phyloP scores from a whole-genome alignment of 2,329 filamentous ascomycete species.

The Huntiella bhutanensis region DNA sequence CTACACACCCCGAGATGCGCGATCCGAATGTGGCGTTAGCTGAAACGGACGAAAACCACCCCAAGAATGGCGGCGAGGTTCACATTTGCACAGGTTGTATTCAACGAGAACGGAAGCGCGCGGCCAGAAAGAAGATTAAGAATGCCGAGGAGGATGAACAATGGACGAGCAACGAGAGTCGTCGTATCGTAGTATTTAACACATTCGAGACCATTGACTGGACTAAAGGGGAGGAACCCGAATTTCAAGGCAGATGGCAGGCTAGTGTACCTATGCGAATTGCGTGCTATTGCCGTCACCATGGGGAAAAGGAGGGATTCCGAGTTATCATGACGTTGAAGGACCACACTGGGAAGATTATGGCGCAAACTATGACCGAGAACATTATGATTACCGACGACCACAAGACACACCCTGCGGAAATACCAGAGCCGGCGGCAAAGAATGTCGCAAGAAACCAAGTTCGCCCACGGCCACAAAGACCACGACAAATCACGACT shows the following conservation, averaged over 20 bases:
- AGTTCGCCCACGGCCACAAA: conserved; percentile 20
- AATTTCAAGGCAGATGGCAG: conserved; percentile 43
- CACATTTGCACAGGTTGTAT: conserved; percentile 87
- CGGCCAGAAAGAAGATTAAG: conserved; percentile 80
- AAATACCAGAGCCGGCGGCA: conserved; percentile 1
- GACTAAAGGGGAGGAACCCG: conserved; percentile 35
- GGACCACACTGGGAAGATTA: conserved; percentile 53
- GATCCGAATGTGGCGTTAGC: conserved; percentile 18
- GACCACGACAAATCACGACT: conserved; percentile 14
- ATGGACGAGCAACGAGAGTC: conserved; percentile 63
- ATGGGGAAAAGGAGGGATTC: conserved; percentile 84
- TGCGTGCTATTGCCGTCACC: conserved; percentile 90
- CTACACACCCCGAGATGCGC: conserved; percentile 19
- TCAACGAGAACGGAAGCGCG: conserved; percentile 73
- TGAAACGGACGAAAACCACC: conserved; percentile 44
- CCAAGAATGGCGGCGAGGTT: conserved; percentile 81
- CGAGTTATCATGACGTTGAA: conserved; percentile 83
- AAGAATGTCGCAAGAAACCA: conserved; percentile 6
- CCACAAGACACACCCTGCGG: conserved; percentile 59
- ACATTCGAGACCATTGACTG: conserved; percentile 74
- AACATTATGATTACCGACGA: conserved; percentile 97
- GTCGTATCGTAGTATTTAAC: conserved; percentile 79
- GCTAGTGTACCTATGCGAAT: conserved; percentile 87
- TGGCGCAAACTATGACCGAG: conserved; percentile 70
- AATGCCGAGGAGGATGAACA: conserved; percentile 81